Conservation (phyloP, 2,329 filamentous ascomycete species). For the Ceratocystis lukuohia region DNA sequence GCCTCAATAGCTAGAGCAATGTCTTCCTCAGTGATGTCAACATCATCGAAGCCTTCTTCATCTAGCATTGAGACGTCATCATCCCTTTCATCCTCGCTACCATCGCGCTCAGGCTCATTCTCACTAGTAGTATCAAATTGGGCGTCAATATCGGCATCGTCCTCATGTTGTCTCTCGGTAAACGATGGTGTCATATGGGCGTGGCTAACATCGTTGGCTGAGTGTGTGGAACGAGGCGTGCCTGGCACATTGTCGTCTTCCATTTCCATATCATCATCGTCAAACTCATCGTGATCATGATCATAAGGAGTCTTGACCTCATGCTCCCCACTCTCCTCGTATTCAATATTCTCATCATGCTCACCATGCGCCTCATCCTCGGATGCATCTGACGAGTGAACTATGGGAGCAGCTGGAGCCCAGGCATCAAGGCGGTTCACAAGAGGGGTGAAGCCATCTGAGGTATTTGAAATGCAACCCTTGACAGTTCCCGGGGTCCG, state of each 20-base stretch:
- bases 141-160: constrained; percentile 26
- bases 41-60: constrained; percentile 32
- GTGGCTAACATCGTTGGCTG: background rate
- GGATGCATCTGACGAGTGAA: constrained; percentile 11
- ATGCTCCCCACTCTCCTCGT: background rate
- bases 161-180: constrained; percentile 26
- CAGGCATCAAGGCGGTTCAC: constrained; percentile 48
- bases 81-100: constrained; percentile 16
- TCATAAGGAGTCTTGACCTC: background rate
- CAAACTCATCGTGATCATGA: constrained; percentile 8
- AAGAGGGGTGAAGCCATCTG: constrained; percentile 50
- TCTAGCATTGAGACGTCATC: constrained; percentile 23
- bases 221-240: constrained; percentile 6
- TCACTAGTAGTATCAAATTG: constrained; percentile 23
- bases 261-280: constrained; percentile 18
- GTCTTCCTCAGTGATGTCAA: constrained; percentile 41
- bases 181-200: constrained; percentile 38
- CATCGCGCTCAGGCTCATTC: background rate
- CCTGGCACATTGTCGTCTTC: constrained; percentile 12
- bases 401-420: constrained; percentile 44
- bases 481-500: constrained; percentile 21
- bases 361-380: background rate
- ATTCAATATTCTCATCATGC: background rate
- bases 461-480: constrained; percentile 26
- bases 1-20: constrained; percentile 44